phyloP scores from a whole-genome alignment of 2,329 filamentous ascomycete genomes.

The Coniochaeta sp. region DNA sequence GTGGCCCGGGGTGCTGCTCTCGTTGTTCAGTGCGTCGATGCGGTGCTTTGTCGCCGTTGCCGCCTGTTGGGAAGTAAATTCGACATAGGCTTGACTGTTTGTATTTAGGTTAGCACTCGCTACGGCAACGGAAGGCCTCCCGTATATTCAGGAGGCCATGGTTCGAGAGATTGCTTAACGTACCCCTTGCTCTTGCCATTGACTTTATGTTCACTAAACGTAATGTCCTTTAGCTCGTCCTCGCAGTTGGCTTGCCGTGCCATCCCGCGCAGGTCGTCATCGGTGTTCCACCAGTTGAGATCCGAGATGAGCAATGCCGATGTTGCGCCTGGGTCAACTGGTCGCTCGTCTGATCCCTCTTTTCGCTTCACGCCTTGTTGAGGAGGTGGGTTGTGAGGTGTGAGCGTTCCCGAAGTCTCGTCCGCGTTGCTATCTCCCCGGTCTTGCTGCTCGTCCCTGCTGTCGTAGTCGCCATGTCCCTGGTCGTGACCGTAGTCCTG shows the following conservation, averaged over 20 bases:
- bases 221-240: conserved; percentile 81
- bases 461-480: conserved; percentile 32
- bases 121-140: not conserved
- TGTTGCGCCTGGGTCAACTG: conserved; percentile 52
- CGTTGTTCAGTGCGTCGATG: conserved; percentile 57
- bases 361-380: conserved; percentile 56
- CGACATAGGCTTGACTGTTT: conserved; percentile 67
- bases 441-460: conserved; percentile 23
- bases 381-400: conserved; percentile 23
- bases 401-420: conserved; percentile 21
- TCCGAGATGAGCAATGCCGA: conserved; percentile 80
- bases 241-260: conserved; percentile 72
- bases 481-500: conserved; percentile 30
- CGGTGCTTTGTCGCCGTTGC: conserved; percentile 78
- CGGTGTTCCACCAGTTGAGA: conserved; percentile 92
- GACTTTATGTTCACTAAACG: conserved; percentile 97
- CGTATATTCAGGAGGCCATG: not conserved
- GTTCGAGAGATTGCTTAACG: conserved; percentile 19
- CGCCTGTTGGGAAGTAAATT: conserved; percentile 76
- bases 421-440: conserved; percentile 22
- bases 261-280: conserved; percentile 91
- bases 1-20: conserved; percentile 44
- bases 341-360: conserved; percentile 49
- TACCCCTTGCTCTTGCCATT: conserved; percentile 99
- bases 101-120: not conserved